Evolutionary conservation across 129 eudicot species (phyloP).

Genomic region (Pulicaria dysenterica): DNA sequence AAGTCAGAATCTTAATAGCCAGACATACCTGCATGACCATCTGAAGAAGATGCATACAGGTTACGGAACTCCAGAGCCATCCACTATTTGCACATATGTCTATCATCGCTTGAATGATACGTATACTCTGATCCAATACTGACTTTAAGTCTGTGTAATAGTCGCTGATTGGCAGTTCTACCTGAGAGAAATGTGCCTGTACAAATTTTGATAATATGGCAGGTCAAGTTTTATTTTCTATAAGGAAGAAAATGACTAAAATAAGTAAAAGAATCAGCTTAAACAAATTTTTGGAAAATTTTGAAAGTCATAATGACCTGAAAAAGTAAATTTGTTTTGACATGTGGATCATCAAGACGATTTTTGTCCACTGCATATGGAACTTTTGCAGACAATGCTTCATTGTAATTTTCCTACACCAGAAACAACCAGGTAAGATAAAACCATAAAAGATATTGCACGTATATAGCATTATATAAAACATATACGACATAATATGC

Average conservation of each 20-base stretch:
- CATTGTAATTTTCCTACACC: slow-evolving; percentile 83
- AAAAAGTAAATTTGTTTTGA: slow-evolving; percentile 93
- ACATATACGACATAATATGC: not conserved
- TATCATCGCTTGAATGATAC: slow-evolving; percentile 96
- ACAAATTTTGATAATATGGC: slow-evolving; percentile 19
- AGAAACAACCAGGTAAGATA: slow-evolving; percentile 10
- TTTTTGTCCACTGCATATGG: slow-evolving; percentile 73
- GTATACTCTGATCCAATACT: slow-evolving; percentile 96
- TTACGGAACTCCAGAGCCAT: slow-evolving; percentile 89
- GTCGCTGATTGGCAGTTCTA: slow-evolving; percentile 89
- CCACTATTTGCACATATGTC: slow-evolving; percentile 98
- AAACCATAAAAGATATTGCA: slow-evolving; percentile 17
- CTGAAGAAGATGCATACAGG: slow-evolving; percentile 95
- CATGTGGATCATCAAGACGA: slow-evolving; percentile 93
- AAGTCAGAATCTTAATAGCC: slow-evolving; percentile 1
- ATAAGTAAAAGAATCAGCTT: not conserved
- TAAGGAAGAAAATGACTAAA: not conserved
- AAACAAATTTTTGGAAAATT: not conserved
- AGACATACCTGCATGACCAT: slow-evolving; percentile 96
- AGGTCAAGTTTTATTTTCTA: not conserved
- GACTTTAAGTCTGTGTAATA: slow-evolving; percentile 90
- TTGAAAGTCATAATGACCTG: slow-evolving; percentile 57
- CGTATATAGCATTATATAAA: not conserved
- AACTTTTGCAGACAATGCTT: slow-evolving; percentile 70
- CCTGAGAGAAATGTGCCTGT: slow-evolving; percentile 91